Conservation (phyloP, 1,284 basidiomycete species). For the Heterobasidion occidentale region DNA sequence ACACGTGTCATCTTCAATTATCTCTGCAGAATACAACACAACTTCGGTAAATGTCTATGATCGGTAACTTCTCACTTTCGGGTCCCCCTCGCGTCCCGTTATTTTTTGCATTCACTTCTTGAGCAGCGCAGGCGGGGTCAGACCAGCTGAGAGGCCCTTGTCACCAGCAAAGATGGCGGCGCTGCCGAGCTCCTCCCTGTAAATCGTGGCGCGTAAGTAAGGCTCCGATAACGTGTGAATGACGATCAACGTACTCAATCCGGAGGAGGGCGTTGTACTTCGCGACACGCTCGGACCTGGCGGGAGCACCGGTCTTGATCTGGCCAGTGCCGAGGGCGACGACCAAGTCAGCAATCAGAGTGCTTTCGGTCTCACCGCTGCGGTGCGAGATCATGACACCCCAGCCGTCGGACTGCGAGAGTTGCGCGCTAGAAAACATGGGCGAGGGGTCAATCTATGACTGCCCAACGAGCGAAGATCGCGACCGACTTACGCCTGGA, state of each 20-base stretch:
- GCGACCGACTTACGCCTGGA: conserved; percentile 67
- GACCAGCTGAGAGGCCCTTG: conserved; percentile 75
- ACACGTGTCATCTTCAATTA: too few species aligned
- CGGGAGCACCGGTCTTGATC: conserved; percentile 98
- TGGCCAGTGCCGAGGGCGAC: conserved; percentile 92
- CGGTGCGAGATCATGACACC: conserved; percentile 99
- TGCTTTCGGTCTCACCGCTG: conserved; percentile 94
- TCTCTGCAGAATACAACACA: neutral
- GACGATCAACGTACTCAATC: conserved; percentile 65
- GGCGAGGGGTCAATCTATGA: neutral
- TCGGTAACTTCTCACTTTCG: neutral
- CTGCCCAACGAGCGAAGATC: neutral
- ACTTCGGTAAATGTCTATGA: neutral
- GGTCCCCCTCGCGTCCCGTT: neutral
- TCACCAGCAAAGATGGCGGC: conserved; percentile 70
- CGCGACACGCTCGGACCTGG: conserved; percentile 88
- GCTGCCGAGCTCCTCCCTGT: conserved; percentile 70
- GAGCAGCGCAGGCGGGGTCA: conserved; percentile 63
- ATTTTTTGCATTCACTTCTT: conserved; percentile 39
- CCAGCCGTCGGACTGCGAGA: conserved; percentile 95
- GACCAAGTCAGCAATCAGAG: conserved; percentile 94
- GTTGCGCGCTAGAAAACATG: conserved; percentile 66
- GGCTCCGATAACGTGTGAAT: neutral
- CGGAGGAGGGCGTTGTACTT: conserved; percentile 90
- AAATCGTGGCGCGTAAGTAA: conserved; percentile 11